Base-by-base conservation (phyloP, 225 moss, liverwort and hornwort species). In the Sphagnum tenellum region DNA sequence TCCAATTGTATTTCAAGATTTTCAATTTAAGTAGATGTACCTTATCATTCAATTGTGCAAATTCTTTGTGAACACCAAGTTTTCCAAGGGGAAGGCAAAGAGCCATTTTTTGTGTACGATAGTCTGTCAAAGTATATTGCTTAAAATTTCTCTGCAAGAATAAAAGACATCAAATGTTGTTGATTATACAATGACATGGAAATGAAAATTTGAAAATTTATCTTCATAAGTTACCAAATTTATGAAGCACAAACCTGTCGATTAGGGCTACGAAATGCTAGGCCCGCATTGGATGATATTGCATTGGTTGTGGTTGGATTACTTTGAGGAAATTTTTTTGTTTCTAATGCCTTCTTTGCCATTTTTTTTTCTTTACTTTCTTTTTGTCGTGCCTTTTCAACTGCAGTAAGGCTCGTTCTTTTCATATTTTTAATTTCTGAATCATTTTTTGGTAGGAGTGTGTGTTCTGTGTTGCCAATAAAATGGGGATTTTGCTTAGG, bases 181-280 rank as follows among this genome's bases (percentile, higher is more conserved):
- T 29, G 29, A 12, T 45, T 49, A 9, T 48, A 48, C 44, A 3
- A 52, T 46, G 63, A 46, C 13, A 46, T 50, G n/a, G 29, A 29
- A 29, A 0, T 29, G 0, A 1, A 29, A 29, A 29, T 29, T 1
- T 29, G 29, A 29, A 29, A 29, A 29, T 0, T 29, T 29, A 0
- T 29, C 29, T 29, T 29, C 29, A 29, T 29, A 29, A 29, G 29
- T 29, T 29, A 0, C 29, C 29, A 29, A 0, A 1, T 29, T 29
- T 29, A 29, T 29, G 46, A 12, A 29, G 62, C 46, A 46, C 46
- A 46, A 60, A 96, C 95, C 88, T 87, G 76, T 72, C 96, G 73
- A 46, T 96, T 75, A 50, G 85, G 92, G 68, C 80, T 89, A 3
- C 96, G 84, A 55, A 96, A 96, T 49, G 92, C 90, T 7, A 92